phyloP scores from a whole-genome alignment of 805 yeast genomes.

The Myxozyma mucilagina region DNA sequence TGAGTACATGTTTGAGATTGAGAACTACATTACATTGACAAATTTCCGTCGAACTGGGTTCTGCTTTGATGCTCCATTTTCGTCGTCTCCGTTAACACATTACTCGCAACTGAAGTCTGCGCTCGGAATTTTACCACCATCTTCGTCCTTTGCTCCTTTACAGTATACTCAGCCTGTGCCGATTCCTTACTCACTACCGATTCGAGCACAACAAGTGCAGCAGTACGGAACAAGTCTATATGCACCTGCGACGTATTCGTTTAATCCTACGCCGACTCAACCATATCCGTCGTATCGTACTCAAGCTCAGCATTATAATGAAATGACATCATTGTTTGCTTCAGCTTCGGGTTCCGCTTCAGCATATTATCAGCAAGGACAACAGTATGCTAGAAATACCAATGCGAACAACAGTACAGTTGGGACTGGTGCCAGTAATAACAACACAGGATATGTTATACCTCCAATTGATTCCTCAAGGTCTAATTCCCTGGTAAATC shows the following conservation, averaged over 20 bases:
- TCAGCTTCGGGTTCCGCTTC: background rate
- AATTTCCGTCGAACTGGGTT: slow-evolving; percentile 27
- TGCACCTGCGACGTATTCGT: background rate
- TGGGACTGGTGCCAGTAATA: background rate
- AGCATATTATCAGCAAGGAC: background rate
- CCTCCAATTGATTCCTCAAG: background rate
- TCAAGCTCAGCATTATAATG: slow-evolving; percentile 9
- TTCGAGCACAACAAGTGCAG: background rate
- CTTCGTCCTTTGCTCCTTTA: background rate
- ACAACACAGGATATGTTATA: background rate
- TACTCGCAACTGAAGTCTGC: background rate
- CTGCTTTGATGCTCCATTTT: slow-evolving; percentile 12
- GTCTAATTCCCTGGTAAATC: background rate
- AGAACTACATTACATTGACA: slow-evolving; percentile 13
- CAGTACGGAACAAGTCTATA: background rate
- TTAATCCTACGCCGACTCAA: slow-evolving; percentile 6
- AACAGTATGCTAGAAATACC: background rate
- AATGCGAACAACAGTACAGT: background rate
- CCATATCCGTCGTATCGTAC: slow-evolving; percentile 8
- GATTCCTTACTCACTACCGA: background rate
- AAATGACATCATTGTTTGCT: slow-evolving; percentile 1
- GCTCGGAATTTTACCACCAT: background rate
- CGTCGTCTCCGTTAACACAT: background rate
- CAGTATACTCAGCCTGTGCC: slow-evolving; percentile 1
- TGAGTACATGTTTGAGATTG: slow-evolving; percentile 21